Conservation (phyloP, 1,284 basidiomycete genomes). For the Sparassis latifolia region DNA sequence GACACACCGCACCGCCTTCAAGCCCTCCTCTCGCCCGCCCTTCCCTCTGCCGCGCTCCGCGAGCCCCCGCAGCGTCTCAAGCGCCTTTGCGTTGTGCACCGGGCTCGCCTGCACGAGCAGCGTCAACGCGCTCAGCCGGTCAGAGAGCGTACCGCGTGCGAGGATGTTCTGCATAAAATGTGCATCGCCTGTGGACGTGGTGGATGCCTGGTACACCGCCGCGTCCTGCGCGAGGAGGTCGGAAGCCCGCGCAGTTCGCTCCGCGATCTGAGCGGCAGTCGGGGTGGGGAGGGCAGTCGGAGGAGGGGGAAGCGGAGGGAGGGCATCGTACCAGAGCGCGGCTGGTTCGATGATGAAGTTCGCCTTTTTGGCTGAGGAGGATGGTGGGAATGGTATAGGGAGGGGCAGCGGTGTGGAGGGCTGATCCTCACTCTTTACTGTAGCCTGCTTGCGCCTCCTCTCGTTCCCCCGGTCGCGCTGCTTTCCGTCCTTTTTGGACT, state of each 20-base stretch:
- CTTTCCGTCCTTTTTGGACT: too few relatives aligned
- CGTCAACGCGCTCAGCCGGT: constrained; percentile 89
- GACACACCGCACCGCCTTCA: constrained; percentile 86
- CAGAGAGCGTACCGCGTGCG: constrained; percentile 85
- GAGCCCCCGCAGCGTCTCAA: constrained; percentile 75
- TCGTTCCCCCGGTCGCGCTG: too few relatives aligned
- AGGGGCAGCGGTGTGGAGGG: too few relatives aligned
- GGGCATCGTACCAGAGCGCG: constrained; percentile 44
- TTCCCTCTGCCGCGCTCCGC: constrained; percentile 72
- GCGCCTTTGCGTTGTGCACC: constrained; percentile 79
- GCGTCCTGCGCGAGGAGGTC: constrained; percentile 47
- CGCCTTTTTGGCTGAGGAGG: too few relatives aligned
- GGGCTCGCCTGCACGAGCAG: constrained; percentile 90
- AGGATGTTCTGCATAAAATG: constrained; percentile 83
- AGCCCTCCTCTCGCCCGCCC: constrained; percentile 85
- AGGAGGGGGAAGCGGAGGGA: constrained; percentile 26
- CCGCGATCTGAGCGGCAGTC: constrained; percentile 37
- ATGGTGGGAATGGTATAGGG: too few relatives aligned
- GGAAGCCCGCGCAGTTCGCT: constrained; percentile 43
- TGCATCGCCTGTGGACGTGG: constrained; percentile 47
- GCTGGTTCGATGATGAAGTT: too few relatives aligned
- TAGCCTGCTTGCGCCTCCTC: too few relatives aligned
- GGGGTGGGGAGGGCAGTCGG: constrained; percentile 24
- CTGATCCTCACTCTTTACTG: too few relatives aligned
- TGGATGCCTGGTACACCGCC: constrained; percentile 37